These are phyloP conservation scores for Macrolepiota albuminosa DNA, from an alignment of 768 basidiomycete species.

Conservation along the genomic window DNA sequence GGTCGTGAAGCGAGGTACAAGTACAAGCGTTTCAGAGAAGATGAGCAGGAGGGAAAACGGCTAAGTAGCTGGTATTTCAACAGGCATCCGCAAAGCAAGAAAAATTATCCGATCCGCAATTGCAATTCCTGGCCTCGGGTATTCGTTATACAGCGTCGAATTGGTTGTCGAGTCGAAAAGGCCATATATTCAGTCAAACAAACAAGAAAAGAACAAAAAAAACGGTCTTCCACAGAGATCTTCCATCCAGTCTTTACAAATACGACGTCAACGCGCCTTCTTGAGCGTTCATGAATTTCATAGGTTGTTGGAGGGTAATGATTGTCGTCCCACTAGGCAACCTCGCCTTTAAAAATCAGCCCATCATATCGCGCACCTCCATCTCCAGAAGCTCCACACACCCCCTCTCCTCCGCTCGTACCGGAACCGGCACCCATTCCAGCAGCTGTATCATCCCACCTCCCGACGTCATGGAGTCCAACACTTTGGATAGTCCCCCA, in stretches of 20 bases:
- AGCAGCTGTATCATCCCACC: too few relatives aligned
- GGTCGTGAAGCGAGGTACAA: not conserved
- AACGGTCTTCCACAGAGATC: not conserved
- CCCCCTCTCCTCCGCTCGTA: not conserved
- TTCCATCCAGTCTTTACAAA: too few relatives aligned
- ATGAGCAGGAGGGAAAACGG: not conserved
- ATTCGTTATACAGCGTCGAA: not conserved
- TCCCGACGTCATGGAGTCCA: not conserved
- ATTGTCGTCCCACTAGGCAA: not conserved
- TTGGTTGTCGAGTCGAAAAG: not conserved
- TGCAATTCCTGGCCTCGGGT: not conserved
- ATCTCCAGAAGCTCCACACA: too few relatives aligned
- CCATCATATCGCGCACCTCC: too few relatives aligned
- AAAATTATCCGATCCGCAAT: not conserved
- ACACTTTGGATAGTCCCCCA: not conserved
- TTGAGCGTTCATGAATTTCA: not conserved
- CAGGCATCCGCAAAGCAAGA: not conserved
- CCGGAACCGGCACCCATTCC: too few relatives aligned
- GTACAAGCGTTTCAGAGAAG: not conserved
- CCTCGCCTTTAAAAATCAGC: too few relatives aligned
- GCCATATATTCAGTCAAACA: not conserved
- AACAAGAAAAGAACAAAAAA: not conserved
- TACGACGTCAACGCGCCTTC: too few relatives aligned
- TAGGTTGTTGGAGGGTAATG: not conserved
- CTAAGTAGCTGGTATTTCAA: not conserved